These are phyloP conservation scores for Begonia masoniana DNA, from an alignment of 306 rosid species.

Conservation along the genomic window DNA sequence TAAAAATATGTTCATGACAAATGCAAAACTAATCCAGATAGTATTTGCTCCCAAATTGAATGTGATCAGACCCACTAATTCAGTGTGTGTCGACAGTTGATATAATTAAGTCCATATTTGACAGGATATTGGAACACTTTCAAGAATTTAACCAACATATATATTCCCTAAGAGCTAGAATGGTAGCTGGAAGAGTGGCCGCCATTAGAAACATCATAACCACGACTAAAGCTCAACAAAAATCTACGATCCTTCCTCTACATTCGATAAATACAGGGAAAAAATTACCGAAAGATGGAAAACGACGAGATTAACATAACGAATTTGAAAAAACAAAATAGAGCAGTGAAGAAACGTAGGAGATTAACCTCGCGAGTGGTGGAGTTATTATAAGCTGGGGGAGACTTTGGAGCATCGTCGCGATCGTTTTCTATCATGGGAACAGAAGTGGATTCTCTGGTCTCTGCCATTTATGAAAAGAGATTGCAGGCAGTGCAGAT, in stretches of 20 bases:
- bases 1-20: too few species aligned
- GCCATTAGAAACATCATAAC: not conserved
- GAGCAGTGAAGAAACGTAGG: not conserved
- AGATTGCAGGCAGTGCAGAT: constrained; percentile 1
- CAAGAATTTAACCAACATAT: too few species aligned
- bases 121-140: too few species aligned
- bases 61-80: too few species aligned
- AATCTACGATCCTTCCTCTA: not conserved
- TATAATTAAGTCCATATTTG: too few species aligned
- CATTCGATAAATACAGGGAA: too few species aligned
- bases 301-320: not conserved
- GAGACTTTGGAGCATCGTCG: constrained; percentile 68
- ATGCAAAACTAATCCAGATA: too few species aligned
- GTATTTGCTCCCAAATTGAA: too few species aligned
- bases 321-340: not conserved
- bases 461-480: constrained; percentile 45
- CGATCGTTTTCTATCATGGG: constrained; percentile 68
- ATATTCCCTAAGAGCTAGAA: too few species aligned
- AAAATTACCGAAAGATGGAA: not conserved
- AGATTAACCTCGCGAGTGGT: constrained; percentile 72
- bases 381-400: constrained; percentile 63
- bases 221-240: not conserved
- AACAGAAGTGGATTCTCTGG: constrained; percentile 59
- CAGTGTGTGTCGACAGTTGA: too few species aligned
- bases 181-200: too few species aligned